Evolutionary conservation across 1,139 yeast genomes (phyloP).

Genomic region (Pichia sp.): DNA sequence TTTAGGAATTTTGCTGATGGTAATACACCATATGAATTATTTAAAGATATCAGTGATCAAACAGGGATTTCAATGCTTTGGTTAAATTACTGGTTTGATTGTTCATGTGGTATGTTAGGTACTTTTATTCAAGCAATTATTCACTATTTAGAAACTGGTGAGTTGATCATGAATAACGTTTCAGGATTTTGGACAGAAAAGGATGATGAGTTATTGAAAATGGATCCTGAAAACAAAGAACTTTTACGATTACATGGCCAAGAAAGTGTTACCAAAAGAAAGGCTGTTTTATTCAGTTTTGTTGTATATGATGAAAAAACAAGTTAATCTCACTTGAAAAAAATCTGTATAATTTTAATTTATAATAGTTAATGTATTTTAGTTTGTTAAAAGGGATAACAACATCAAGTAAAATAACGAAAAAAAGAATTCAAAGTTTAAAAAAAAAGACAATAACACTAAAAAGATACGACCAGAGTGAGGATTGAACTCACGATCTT

Average conservation of each 20-base stretch:
- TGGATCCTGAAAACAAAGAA: slow-evolving; percentile 18
- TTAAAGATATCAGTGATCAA: slow-evolving; percentile 37
- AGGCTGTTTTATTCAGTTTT: slow-evolving; percentile 18
- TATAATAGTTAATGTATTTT: background rate
- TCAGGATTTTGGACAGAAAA: slow-evolving; percentile 46
- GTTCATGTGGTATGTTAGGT: slow-evolving; percentile 44
- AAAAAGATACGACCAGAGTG: slow-evolving; percentile 18
- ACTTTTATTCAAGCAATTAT: slow-evolving; percentile 40
- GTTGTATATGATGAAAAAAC: no score
- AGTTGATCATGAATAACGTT: slow-evolving; percentile 37
- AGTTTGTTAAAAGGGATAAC: background rate
- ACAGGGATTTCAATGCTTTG: slow-evolving; percentile 41
- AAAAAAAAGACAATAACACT: background rate
- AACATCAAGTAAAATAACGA: background rate
- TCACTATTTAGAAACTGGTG: slow-evolving; percentile 37
- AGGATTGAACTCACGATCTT: slow-evolving; percentile 23
- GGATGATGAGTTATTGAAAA: slow-evolving; percentile 33
- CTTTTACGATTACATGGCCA: slow-evolving; percentile 25
- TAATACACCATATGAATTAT: slow-evolving; percentile 33
- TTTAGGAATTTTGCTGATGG: slow-evolving; percentile 39
- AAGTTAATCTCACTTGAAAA: background rate
- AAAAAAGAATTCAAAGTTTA: background rate
- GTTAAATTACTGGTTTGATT: slow-evolving; percentile 40
- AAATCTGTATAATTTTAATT: background rate
- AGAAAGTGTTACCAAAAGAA: slow-evolving; percentile 27